Percentiles rank a stretch among this genome's conserved stretches.
Conservation (phyloP, 1,284 basidiomycete species). For the Ceratobasidium sp. region DNA sequence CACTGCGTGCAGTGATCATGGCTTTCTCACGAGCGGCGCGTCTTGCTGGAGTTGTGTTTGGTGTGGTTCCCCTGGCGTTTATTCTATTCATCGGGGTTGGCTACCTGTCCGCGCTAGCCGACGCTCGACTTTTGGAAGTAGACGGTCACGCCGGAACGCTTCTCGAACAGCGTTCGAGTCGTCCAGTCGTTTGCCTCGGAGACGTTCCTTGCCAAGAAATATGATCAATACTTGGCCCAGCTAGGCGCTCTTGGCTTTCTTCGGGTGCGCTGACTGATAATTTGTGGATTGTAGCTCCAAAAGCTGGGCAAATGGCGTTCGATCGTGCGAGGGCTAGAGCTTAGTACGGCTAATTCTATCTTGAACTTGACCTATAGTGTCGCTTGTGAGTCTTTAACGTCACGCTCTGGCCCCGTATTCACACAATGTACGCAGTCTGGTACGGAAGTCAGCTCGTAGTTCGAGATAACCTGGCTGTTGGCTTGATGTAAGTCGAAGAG, state of each 20-base stretch:
- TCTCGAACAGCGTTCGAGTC: constrained; percentile 52
- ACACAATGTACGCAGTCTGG: constrained; percentile 45
- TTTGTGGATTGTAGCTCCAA: constrained; percentile 44
- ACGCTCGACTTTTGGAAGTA: constrained; percentile 47
- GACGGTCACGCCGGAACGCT: constrained; percentile 51
- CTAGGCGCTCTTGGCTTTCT: constrained; percentile 17
- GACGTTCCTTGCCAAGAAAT: constrained; percentile 47
- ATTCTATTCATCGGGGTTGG: constrained; percentile 48
- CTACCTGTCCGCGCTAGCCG: constrained; percentile 47
- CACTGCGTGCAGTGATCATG: constrained; percentile 47
- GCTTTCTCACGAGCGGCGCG: constrained; percentile 51
- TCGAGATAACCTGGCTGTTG: constrained; percentile 18
- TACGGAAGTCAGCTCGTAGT: constrained; percentile 45
- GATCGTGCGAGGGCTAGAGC: constrained; percentile 45
- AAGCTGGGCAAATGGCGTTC: constrained; percentile 48
- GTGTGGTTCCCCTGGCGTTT: constrained; percentile 51
- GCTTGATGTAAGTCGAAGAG: constrained; percentile 3
- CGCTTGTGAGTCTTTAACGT: constrained; percentile 19
- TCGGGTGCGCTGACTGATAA: neutral
- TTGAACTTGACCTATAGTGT: constrained; percentile 38
- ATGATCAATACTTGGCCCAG: constrained; percentile 45
- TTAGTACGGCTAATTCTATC: constrained; percentile 46
- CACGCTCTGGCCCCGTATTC: neutral
- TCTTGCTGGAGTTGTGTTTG: constrained; percentile 53
- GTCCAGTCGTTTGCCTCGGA: constrained; percentile 53